A percentile compares a stretch with the other conserved stretches of the same genome.
phyloP scores from a whole-genome alignment of 164 flowering plant genomes.

The Vitis amurensis region DNA sequence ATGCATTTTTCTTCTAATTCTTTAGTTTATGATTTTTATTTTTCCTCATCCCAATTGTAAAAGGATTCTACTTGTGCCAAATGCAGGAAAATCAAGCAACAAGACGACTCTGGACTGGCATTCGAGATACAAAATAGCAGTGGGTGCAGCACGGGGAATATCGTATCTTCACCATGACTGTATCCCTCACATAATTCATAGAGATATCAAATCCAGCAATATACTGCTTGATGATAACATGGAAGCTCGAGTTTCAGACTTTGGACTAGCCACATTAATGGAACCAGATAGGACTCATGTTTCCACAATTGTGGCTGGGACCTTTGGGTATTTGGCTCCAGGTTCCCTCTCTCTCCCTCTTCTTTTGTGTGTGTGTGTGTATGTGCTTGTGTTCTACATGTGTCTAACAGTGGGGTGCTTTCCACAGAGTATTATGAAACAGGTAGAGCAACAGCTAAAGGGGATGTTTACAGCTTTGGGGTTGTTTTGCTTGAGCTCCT shows the following conservation, averaged over 20 bases:
- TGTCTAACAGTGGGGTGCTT: neutral
- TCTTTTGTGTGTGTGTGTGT: neutral
- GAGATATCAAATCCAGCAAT: constrained; percentile 96
- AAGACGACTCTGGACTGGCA: constrained; percentile 69
- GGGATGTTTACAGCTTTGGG: constrained; percentile 96
- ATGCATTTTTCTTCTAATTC: neutral
- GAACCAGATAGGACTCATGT: constrained; percentile 90
- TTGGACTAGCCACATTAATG: constrained; percentile 92
- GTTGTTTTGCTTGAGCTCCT: constrained; percentile 87
- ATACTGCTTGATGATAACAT: constrained; percentile 78
- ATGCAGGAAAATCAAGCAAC: constrained; percentile 61
- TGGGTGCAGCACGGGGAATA: constrained; percentile 90
- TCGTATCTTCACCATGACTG: constrained; percentile 96
- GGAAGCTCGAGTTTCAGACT: constrained; percentile 95
- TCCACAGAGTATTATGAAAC: constrained; percentile 87
- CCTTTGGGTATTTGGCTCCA: constrained; percentile 95
- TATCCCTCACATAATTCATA: constrained; percentile 89
- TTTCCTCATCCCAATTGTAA: too few species aligned
- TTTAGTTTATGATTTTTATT: too few species aligned
- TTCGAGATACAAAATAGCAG: constrained; percentile 78
- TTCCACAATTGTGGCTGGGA: constrained; percentile 88
- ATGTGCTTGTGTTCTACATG: neutral
- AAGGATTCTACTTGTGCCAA: neutral
- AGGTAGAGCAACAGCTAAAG: constrained; percentile 90
- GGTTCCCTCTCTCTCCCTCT: constrained; percentile 37